Evolutionary conservation across 2,329 filamentous ascomycete genomes (phyloP).

Genomic region (Ophiocordyceps camponoti-leonardi): DNA sequence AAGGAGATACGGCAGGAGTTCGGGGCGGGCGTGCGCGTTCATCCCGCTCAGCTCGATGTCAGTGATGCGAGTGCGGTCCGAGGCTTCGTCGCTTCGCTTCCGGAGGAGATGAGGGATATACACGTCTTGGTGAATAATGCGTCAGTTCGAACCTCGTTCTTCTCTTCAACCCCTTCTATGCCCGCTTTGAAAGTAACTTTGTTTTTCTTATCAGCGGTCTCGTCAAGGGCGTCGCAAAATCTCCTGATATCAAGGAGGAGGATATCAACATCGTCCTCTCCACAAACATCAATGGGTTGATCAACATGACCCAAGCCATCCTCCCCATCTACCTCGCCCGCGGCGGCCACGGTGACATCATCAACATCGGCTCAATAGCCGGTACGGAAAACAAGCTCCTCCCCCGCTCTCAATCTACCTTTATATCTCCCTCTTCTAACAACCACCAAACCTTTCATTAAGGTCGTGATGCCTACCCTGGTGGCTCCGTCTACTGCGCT

Average conservation of each 20-base stretch:
- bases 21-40: slow-evolving; percentile 62
- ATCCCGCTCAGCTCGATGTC: slow-evolving; percentile 74
- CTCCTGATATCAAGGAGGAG: slow-evolving; percentile 63
- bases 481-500: slow-evolving; percentile 83
- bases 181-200: too few relatives aligned
- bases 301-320: slow-evolving; percentile 91
- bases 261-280: slow-evolving; percentile 80
- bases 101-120: slow-evolving; percentile 68
- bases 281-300: slow-evolving; percentile 87
- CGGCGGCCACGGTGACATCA: slow-evolving; percentile 76
- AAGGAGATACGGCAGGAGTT: slow-evolving; percentile 61
- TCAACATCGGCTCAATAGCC: slow-evolving; percentile 88
- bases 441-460: not conserved
- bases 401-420: not conserved
- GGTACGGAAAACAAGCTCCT: slow-evolving; percentile 19
- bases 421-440: not conserved
- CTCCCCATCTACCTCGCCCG: slow-evolving; percentile 60
- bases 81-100: slow-evolving; percentile 54
- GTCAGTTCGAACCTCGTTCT: too few relatives aligned
- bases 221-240: slow-evolving; percentile 74
- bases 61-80: slow-evolving; percentile 61
- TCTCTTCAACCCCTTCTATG: not conserved
- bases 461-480: slow-evolving; percentile 64
- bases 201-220: slow-evolving; percentile 47
- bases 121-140: slow-evolving; percentile 93